Evolutionary conservation across 1,139 yeast genomes (phyloP).

Genomic region (Saccharomyces pastorianus): DNA sequence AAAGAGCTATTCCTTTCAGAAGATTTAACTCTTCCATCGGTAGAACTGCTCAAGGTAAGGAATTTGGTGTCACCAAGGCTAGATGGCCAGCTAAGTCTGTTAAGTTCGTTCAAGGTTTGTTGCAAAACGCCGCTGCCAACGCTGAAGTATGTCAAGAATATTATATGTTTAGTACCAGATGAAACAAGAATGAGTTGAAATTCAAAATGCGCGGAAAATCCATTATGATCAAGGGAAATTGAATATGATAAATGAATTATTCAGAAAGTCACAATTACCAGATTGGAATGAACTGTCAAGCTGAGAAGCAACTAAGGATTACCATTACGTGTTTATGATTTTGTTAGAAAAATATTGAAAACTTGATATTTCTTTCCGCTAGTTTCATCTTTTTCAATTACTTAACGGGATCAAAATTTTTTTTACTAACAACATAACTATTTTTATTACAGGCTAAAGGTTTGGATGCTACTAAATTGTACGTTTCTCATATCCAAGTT

Average conservation of each 20-base stretch:
- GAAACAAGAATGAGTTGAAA: background rate
- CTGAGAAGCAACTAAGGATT: background rate
- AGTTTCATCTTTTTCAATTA: background rate
- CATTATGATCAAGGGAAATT: too few species aligned
- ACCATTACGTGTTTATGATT: background rate
- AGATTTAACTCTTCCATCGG: constrained; percentile 95
- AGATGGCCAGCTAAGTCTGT: constrained; percentile 99
- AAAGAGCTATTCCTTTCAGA: constrained; percentile 99
- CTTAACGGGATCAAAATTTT: background rate
- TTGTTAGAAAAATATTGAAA: too few species aligned
- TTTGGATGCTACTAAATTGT: constrained; percentile 87
- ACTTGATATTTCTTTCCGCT: background rate
- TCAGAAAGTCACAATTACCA: background rate
- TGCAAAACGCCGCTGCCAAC: constrained; percentile 96
- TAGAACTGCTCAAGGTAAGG: constrained; percentile 99
- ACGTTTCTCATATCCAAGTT: constrained; percentile 97
- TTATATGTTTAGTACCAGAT: background rate
- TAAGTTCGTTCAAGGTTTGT: constrained; percentile 87
- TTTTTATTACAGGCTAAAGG: constrained; percentile 62
- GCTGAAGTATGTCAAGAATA: constrained; percentile 60
- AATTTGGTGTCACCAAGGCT: constrained; percentile 99
- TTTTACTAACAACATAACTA: background rate
- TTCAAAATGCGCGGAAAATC: background rate
- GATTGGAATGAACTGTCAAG: background rate
- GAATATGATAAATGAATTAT: background rate